These are phyloP conservation scores for Curvularia sp. DNA, from an alignment of 2,329 filamentous ascomycete species.

Conservation along the genomic window DNA sequence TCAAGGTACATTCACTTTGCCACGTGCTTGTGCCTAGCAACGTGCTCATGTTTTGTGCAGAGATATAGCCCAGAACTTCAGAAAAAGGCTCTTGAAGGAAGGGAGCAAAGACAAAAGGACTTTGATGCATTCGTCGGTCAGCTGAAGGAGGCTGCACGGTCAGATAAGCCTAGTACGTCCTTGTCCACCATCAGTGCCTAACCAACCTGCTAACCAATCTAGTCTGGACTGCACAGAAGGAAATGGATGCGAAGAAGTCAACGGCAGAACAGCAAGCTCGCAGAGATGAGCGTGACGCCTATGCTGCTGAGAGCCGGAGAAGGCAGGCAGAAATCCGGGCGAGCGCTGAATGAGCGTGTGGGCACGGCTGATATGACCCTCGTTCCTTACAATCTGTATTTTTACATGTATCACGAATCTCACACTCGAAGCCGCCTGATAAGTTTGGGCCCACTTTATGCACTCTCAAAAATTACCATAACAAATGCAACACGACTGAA, in stretches of 20 bases:
- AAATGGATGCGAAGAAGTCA: slow-evolving; percentile 43
- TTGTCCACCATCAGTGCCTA: neutral
- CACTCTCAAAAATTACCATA: neutral
- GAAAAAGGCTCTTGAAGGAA: slow-evolving; percentile 80
- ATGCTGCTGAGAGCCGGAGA: slow-evolving; percentile 43
- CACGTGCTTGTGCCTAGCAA: slow-evolving; percentile 22
- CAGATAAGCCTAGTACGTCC: slow-evolving; percentile 82
- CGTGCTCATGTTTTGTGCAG: slow-evolving; percentile 47
- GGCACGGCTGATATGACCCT: slow-evolving; percentile 2
- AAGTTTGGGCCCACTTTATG: neutral
- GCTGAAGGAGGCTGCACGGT: slow-evolving; percentile 89
- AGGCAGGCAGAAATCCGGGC: slow-evolving; percentile 46
- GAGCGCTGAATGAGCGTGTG: slow-evolving; percentile 35
- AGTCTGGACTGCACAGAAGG: slow-evolving; percentile 50
- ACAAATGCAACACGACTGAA: neutral
- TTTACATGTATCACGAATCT: slow-evolving; percentile 31
- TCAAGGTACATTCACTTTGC: slow-evolving; percentile 59
- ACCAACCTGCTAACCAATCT: slow-evolving; percentile 20
- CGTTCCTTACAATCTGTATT: slow-evolving; percentile 19
- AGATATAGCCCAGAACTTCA: slow-evolving; percentile 95
- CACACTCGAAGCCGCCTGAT: slow-evolving; percentile 16
- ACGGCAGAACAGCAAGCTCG: slow-evolving; percentile 34
- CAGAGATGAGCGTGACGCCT: slow-evolving; percentile 42
- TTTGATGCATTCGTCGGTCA: slow-evolving; percentile 86
- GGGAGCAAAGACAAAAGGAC: slow-evolving; percentile 78